Base-by-base conservation (phyloP, 108 stramenopile genomes). In the Asterionellopsis glacialis region DNA sequence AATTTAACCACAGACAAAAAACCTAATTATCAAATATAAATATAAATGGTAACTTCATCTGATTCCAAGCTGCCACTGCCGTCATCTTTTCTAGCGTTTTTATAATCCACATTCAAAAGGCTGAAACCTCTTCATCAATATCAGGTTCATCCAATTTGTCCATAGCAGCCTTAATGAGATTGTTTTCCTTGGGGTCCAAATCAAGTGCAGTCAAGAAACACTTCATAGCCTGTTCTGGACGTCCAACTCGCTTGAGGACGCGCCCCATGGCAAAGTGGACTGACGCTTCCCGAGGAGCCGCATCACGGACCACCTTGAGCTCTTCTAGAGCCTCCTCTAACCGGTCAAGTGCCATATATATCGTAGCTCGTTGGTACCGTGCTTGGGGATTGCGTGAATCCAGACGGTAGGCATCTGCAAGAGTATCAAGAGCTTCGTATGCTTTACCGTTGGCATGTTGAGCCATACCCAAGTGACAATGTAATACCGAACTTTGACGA, bases 241-340 rank as follows among this genome's bases (percentile, higher is more conserved):
- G 72, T 21, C 95, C 95, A 0, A 97, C 75, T 44, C 87, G 77
- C 64, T 98, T 96, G 58, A 87, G 76, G 19, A 98, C 90, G 74
- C 94, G 91, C 38, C 97, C 98, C 86, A 98, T 92, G 45, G 89
- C 77, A 59, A 95, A 96, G 69, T 98, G 94, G 1, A 98, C 92
- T 25, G 85, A 76, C 44, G 95, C 84, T 71, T 98, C 98, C 26
- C 87, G 67, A 12, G 98, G 98, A 23, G 93, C 96, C 48, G 84
- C 81, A 63, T 96, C 90, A 23, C 92, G 67, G 9, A 98, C 98
- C 64, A 75, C 85, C 47, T 92, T 81, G 43, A 98, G 70, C 68
- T 97, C 95, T 15, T 54, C 53, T 25, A 95, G 64, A 11, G 97
- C 97, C 57, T 97, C 96, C 15, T 79, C 67, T 24, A 79, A 80